Percentiles rank a stretch among this genome's conserved stretches.
These are phyloP conservation scores for Schrenkiella parvula DNA, from an alignment of 345 rosid species.

Conservation along the genomic window DNA sequence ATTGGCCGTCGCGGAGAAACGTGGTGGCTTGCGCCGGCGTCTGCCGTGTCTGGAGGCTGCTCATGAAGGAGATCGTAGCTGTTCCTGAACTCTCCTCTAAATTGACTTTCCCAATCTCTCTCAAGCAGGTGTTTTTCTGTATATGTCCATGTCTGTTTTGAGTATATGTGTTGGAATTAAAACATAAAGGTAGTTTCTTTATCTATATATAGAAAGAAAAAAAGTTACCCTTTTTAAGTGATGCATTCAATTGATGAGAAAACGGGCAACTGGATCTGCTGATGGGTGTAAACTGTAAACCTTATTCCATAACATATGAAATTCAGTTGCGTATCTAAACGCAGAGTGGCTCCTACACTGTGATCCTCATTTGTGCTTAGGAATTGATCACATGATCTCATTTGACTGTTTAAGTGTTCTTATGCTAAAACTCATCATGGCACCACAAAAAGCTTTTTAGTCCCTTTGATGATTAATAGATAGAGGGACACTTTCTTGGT, in stretches of 20 bases:
- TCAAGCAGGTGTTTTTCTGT: conserved; percentile 58
- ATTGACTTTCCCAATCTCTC: conserved; percentile 78
- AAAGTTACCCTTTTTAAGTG: not conserved
- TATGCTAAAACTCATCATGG: not conserved
- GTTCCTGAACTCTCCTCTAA: conserved; percentile 60
- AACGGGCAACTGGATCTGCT: not conserved
- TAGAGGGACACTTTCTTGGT: not conserved
- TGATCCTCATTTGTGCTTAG: not conserved
- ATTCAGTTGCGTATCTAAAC: not conserved
- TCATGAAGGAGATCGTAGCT: conserved; percentile 60
- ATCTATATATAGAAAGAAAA: not conserved
- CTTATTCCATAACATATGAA: not conserved
- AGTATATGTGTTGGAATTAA: not conserved
- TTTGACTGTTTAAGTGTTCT: not conserved
- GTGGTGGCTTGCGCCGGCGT: conserved; percentile 90
- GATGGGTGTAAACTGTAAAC: not conserved
- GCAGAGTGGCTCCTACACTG: not conserved
- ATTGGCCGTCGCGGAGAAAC: conserved; percentile 65
- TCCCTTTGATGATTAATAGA: not conserved
- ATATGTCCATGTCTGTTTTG: not conserved
- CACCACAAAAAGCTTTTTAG: not conserved
- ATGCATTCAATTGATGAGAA: not conserved
- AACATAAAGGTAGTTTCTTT: conserved; percentile 7
- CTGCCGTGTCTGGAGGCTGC: conserved; percentile 66
- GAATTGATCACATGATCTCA: not conserved